phyloP scores from a whole-genome alignment of 2,329 filamentous ascomycete genomes.

The Exophiala sp. region DNA sequence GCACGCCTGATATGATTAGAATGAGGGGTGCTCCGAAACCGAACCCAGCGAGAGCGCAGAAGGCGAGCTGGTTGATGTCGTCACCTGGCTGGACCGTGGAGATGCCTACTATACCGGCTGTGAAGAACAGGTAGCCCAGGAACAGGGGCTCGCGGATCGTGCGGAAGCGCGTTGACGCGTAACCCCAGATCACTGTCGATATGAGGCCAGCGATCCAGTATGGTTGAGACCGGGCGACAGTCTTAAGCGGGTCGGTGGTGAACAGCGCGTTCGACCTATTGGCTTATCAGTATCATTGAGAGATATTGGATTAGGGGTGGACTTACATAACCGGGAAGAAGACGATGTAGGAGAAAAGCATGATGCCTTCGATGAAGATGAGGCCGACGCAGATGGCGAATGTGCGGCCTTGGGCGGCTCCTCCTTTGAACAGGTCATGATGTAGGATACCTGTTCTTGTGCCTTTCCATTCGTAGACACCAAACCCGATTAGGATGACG shows the following conservation, averaged over 20 bases:
- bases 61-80: conserved; percentile 1
- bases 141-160: conserved; percentile 25
- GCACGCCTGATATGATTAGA: conserved; percentile 23
- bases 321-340: conserved; percentile 26
- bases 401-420: conserved; percentile 16
- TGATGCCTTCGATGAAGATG: conserved; percentile 25
- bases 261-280: conserved; percentile 17
- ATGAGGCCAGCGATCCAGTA: conserved; percentile 20
- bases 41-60: conserved; percentile 18
- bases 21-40: conserved; percentile 23
- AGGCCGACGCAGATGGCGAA: conserved; percentile 22
- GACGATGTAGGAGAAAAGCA: conserved; percentile 24
- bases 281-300: not conserved
- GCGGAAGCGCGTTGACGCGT: conserved; percentile 15
- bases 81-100: conserved; percentile 18
- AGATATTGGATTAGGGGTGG: not conserved
- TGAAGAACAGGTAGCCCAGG: conserved; percentile 22
- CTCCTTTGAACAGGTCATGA: conserved; percentile 22
- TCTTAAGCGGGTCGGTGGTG: conserved; percentile 17
- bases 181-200: conserved; percentile 19
- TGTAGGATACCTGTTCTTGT: conserved; percentile 22
- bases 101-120: conserved; percentile 19
- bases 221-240: conserved; percentile 15
- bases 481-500: conserved; percentile 21
- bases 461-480: conserved; percentile 25